A percentile compares a stretch with the other conserved stretches of the same genome.
Evolutionary conservation across 176 grass and related monocot genomes (phyloP).

Genomic region (Musa acuminata): DNA sequence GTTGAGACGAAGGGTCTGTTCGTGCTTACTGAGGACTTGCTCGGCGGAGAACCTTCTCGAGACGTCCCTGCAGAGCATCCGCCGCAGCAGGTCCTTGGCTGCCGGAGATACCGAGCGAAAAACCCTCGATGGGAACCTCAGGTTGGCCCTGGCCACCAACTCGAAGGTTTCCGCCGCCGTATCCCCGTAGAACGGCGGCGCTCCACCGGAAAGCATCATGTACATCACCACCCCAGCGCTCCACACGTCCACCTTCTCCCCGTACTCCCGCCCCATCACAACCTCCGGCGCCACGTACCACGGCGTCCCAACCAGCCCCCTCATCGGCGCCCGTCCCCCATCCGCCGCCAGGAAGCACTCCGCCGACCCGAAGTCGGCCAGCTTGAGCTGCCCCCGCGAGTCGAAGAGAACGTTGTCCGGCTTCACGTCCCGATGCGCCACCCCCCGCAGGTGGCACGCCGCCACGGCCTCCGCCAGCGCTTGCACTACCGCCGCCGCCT

Average conservation of each 20-base stretch:
- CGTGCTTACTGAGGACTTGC: constrained; percentile 66
- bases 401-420: constrained; percentile 77
- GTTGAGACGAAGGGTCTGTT: background rate
- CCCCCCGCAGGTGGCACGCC: constrained; percentile 57
- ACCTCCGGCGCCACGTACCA: too few relatives aligned
- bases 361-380: constrained; percentile 82
- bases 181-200: constrained; percentile 63
- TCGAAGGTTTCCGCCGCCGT: constrained; percentile 51
- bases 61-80: background rate
- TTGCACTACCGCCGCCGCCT: constrained; percentile 27
- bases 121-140: constrained; percentile 6
- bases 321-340: constrained; percentile 75
- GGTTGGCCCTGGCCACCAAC: too few relatives aligned
- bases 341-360: constrained; percentile 42
- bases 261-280: too few relatives aligned
- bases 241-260: too few relatives aligned
- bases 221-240: constrained; percentile 78
- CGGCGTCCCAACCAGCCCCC: background rate
- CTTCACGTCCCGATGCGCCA: constrained; percentile 70
- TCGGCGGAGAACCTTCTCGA: constrained; percentile 69
- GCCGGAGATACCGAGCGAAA: constrained; percentile 50
- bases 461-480: constrained; percentile 47
- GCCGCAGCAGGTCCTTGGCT: constrained; percentile 16
- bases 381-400: background rate
- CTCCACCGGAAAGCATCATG: constrained; percentile 66